Evolutionary conservation across 2,329 filamentous ascomycete species (phyloP).

Genomic region (Aureobasidium sp.): DNA sequence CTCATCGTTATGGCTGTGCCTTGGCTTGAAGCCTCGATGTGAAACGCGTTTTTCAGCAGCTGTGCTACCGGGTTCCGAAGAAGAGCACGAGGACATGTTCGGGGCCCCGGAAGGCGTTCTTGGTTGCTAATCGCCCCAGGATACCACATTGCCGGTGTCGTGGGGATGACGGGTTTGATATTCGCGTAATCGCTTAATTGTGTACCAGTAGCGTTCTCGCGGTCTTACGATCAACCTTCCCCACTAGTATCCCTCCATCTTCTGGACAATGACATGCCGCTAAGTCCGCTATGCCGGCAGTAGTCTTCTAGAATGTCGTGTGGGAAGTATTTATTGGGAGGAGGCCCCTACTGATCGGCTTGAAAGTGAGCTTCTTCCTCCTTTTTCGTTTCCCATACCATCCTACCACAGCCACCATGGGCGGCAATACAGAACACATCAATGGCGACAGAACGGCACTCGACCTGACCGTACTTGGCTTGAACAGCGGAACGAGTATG

Average conservation of each 20-base stretch:
- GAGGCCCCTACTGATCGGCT: background rate
- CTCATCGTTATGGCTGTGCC: background rate
- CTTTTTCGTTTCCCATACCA: background rate
- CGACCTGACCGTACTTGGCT: slow-evolving; percentile 48
- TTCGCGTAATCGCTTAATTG: background rate
- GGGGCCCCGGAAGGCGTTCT: slow-evolving; percentile 7
- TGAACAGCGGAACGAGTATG: slow-evolving; percentile 51
- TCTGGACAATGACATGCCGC: background rate
- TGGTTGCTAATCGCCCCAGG: background rate
- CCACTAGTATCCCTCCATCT: background rate
- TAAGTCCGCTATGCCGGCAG: background rate
- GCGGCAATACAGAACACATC: background rate
- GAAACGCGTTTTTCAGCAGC: background rate
- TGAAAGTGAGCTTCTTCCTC: background rate
- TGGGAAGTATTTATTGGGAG: background rate
- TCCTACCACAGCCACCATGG: background rate
- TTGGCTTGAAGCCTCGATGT: background rate
- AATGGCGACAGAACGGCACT: slow-evolving; percentile 25
- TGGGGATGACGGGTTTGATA: slow-evolving; percentile 1
- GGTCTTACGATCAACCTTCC: background rate
- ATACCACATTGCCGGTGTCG: background rate
- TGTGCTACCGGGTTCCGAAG: background rate
- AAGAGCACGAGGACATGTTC: background rate
- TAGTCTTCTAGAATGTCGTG: background rate
- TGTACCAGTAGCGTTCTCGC: background rate